Base-by-base conservation (phyloP, 2,329 filamentous ascomycete species). In the Xylaria sp. region DNA sequence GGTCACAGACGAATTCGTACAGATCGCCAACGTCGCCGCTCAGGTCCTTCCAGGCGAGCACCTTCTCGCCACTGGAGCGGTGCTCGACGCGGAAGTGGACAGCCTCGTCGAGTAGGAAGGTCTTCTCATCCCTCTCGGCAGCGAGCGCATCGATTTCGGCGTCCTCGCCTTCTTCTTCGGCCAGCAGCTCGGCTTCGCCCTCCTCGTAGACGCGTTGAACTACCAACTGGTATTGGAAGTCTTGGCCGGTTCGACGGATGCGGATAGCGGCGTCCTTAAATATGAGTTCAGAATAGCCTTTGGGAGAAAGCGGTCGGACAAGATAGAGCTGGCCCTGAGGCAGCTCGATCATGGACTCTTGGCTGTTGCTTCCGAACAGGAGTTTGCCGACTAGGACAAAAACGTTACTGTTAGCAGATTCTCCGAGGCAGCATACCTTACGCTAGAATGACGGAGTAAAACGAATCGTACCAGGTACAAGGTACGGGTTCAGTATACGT, bases 241-340 rank as follows among this genome's bases (percentile, higher is more conserved):
- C 94, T 79, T 97, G 94, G 23, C 93, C 94, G 18, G 96, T 98
- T 71, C 93, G 90, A 72, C 97, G 91, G 77, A 99, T 97, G 71
- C 91, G 93, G 61, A 95, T 93, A 55, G 93, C 92, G 45, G 94
- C 92, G 89, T 99, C 96, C 81, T 96, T 97, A 86, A 97, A 99
- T 81, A 99, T 97, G 78, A 98, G 93, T 81, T 99, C 96, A 1
- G 95, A 97, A 80, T 97, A 98, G 72, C 96, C 96, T 81, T 99
- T 99, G 65, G 95, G 94, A 8, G 95, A 98, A 58, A 93, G 88
- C 12, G 96, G 96, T 75, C 96, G 93, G 75, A 99, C 96, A 73
- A 99, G 91, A 81, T 97, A 99, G 52, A 99, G 93, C 81, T 98
- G 94, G 78, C 96, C 96, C 81, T 98, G 94, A 18, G 94, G 90